Percentiles rank a stretch among this genome's conserved stretches.
These are phyloP conservation scores for Eucalyptus microcorys DNA, from an alignment of 345 rosid species.

Conservation along the genomic window DNA sequence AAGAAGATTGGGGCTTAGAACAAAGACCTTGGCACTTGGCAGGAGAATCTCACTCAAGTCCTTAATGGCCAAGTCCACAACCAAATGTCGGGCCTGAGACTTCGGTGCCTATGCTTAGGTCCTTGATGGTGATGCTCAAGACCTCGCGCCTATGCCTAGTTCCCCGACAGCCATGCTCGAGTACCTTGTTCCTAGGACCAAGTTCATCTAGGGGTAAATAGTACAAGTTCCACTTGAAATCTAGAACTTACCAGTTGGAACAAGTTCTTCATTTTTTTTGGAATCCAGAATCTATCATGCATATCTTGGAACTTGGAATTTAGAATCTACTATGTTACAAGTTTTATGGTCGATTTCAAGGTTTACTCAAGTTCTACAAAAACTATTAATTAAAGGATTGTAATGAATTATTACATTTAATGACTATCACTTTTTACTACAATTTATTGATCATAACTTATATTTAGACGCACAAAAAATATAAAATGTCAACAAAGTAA, in stretches of 20 bases:
- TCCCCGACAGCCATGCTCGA: accelerated
- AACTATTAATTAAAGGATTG: too few species aligned
- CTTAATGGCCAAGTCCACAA: neutral
- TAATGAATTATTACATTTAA: too few species aligned
- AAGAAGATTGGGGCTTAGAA: neutral
- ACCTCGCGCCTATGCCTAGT: neutral
- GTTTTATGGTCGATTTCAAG: too few species aligned
- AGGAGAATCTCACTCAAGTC: neutral
- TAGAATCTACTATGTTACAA: accelerated
- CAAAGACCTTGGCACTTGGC: neutral
- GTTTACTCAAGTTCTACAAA: too few species aligned
- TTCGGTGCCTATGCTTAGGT: neutral
- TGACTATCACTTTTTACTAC: accelerated
- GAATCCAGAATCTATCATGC: accelerated
- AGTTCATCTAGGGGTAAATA: neutral
- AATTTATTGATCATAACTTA: too few species aligned
- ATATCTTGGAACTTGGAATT: too few species aligned
- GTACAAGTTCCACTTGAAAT: too few species aligned
- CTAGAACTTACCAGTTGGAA: accelerated
- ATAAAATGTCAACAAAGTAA: too few species aligned
- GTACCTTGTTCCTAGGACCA: neutral
- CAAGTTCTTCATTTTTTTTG: too few species aligned
- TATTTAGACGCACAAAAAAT: too few species aligned
- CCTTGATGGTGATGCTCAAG: neutral
- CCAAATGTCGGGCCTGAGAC: neutral